Evolutionary conservation across 352 stramenopile genomes (phyloP).

Genomic region (Globisporangium paroecandrum): DNA sequence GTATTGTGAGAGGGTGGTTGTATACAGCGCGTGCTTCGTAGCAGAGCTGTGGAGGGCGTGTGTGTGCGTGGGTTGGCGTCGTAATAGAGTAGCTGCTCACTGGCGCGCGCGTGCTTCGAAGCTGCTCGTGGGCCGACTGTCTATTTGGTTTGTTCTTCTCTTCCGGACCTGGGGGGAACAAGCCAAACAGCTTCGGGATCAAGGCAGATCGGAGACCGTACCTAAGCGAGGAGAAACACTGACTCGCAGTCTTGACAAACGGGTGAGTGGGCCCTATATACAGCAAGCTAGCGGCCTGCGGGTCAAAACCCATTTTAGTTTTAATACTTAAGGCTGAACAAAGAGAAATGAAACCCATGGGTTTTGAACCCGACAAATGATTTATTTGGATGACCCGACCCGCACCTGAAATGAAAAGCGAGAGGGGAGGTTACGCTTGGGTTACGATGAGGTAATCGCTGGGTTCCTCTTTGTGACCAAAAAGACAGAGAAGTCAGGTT

Average conservation of each 20-base stretch:
- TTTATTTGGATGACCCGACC: background rate
- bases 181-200: background rate
- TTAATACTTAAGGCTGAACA: too few species aligned
- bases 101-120: background rate
- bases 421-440: background rate
- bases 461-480: background rate
- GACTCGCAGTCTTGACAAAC: background rate
- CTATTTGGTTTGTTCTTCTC: constrained; percentile 1
- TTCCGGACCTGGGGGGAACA: background rate
- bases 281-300: background rate
- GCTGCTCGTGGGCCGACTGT: background rate
- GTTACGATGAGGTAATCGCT: background rate
- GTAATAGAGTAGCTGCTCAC: constrained; percentile 1
- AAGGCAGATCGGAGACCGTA: background rate
- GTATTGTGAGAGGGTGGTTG: background rate
- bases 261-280: background rate
- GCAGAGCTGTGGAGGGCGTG: background rate
- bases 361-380: background rate
- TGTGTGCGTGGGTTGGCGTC: background rate
- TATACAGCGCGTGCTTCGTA: constrained; percentile 1
- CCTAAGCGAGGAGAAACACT: background rate
- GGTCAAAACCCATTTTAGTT: background rate
- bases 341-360: background rate
- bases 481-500: too few species aligned
- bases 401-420: background rate